A percentile compares a stretch with the other conserved stretches of the same genome.
phyloP scores from a whole-genome alignment of 257 asterid genomes.

The Craterostigma plantagineum region DNA sequence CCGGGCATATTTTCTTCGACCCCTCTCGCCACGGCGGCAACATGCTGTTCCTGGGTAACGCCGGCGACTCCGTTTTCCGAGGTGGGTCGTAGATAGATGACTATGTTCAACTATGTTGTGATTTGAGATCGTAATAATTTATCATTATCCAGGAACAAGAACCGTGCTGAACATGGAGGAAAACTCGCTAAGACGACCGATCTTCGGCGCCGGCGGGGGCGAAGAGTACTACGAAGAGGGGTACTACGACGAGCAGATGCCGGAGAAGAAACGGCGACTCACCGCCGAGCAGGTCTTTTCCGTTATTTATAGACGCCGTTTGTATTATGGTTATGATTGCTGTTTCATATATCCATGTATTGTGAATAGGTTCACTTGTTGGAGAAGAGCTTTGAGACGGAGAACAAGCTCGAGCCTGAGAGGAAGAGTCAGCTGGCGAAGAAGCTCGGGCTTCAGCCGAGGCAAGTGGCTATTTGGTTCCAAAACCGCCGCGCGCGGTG shows the following conservation, averaged over 20 bases:
- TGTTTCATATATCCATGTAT: too few species aligned
- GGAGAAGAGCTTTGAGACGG: conserved; percentile 90
- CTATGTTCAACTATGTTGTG: neutral
- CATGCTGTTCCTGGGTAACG: conserved; percentile 55
- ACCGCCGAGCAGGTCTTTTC: conserved; percentile 86
- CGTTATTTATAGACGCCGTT: too few species aligned
- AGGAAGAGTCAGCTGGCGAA: conserved; percentile 80
- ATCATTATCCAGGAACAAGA: conserved; percentile 23
- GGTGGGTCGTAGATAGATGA: conserved; percentile 22
- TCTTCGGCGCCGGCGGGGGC: conserved; percentile 60
- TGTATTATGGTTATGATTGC: too few species aligned
- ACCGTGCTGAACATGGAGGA: conserved; percentile 76
- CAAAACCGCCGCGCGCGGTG: conserved; percentile 99
- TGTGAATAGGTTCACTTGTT: conserved; percentile 86
- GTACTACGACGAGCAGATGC: conserved; percentile 78
- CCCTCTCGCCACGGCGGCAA: conserved; percentile 42
- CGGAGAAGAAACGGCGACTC: conserved; percentile 97
- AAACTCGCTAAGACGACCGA: conserved; percentile 51
- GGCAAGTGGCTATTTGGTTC: conserved; percentile 99
- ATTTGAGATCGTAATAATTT: neutral
- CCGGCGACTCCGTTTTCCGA: conserved; percentile 37
- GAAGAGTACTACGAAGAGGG: conserved; percentile 64
- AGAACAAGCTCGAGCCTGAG: conserved; percentile 97
- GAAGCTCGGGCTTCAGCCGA: conserved; percentile 82
- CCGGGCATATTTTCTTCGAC: conserved; percentile 61